A percentile compares a stretch with the other conserved stretches of the same genome.
These are phyloP conservation scores for Escallonia herrerae DNA, from an alignment of 129 eudicot species.

Conservation along the genomic window DNA sequence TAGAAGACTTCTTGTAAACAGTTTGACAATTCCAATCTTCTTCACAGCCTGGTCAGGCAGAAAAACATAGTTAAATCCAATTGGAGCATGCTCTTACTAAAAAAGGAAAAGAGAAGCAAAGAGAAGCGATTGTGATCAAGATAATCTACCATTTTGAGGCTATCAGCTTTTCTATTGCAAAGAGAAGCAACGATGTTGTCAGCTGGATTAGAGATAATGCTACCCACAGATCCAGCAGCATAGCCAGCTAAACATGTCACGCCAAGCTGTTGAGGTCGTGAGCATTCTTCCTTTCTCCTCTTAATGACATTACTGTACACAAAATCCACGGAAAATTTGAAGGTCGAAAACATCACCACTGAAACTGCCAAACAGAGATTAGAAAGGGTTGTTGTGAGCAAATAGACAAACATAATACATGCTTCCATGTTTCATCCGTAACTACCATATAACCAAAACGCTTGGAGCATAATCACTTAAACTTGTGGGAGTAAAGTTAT, in stretches of 20 bases:
- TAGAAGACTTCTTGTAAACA: slow-evolving; percentile 48
- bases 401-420: neutral
- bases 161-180: slow-evolving; percentile 34
- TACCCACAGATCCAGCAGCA: slow-evolving; percentile 53
- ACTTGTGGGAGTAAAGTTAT: no score
- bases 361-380: slow-evolving; percentile 33
- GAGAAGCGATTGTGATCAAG: neutral
- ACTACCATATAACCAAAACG: neutral
- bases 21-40: slow-evolving; percentile 38
- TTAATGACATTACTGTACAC: slow-evolving; percentile 31
- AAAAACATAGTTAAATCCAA: neutral
- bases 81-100: neutral
- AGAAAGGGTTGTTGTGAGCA: neutral
- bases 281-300: slow-evolving; percentile 44
- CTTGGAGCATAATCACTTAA: neutral
- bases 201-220: slow-evolving; percentile 56
- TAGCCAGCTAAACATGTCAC: slow-evolving; percentile 60
- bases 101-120: neutral
- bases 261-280: slow-evolving; percentile 41
- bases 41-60: slow-evolving; percentile 38
- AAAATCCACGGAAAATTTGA: slow-evolving; percentile 49
- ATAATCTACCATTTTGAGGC: slow-evolving; percentile 27
- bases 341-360: slow-evolving; percentile 57
- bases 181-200: slow-evolving; percentile 49
- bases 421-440: neutral